Conservation (phyloP, 108 stramenopile species). For the Pseudonitzschia delicatissima region DNA sequence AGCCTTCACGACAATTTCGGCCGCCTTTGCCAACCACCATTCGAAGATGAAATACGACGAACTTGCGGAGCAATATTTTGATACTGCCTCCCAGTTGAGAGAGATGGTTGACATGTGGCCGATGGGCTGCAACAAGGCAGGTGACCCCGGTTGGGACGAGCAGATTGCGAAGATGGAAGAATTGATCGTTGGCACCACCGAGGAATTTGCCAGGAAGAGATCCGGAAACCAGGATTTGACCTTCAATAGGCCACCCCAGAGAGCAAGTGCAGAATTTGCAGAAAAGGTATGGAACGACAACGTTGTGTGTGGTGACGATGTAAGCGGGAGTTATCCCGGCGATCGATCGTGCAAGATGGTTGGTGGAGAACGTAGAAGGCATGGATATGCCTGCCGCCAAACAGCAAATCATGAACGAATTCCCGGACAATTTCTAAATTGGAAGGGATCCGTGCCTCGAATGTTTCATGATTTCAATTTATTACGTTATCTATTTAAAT, state of each 20-base stretch:
- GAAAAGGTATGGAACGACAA: not conserved
- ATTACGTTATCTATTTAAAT: not conserved
- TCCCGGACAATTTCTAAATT: not conserved
- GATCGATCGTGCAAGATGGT: not conserved
- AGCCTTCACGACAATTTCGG: not conserved
- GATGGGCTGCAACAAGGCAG: not conserved
- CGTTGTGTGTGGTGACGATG: not conserved
- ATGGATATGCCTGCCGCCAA: not conserved
- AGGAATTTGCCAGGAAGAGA: not conserved
- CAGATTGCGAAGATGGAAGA: not conserved
- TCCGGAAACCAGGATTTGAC: not conserved
- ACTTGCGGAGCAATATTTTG: not conserved
- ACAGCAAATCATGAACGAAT: slow-evolving; percentile 2
- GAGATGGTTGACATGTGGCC: not conserved
- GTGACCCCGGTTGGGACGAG: slow-evolving; percentile 1
- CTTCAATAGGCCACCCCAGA: not conserved
- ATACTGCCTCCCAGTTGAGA: not conserved
- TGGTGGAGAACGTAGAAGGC: not conserved
- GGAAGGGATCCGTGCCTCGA: too few species aligned
- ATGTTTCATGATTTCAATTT: too few species aligned
- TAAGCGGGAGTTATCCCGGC: not conserved
- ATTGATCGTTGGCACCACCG: not conserved
- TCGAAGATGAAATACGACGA: not conserved
- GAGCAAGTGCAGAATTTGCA: not conserved
- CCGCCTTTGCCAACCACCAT: not conserved